A percentile compares a stretch with the other conserved stretches of the same genome.
Evolutionary conservation across 1,284 basidiomycete species (phyloP).

Genomic region (Neonothopanus nambi): DNA sequence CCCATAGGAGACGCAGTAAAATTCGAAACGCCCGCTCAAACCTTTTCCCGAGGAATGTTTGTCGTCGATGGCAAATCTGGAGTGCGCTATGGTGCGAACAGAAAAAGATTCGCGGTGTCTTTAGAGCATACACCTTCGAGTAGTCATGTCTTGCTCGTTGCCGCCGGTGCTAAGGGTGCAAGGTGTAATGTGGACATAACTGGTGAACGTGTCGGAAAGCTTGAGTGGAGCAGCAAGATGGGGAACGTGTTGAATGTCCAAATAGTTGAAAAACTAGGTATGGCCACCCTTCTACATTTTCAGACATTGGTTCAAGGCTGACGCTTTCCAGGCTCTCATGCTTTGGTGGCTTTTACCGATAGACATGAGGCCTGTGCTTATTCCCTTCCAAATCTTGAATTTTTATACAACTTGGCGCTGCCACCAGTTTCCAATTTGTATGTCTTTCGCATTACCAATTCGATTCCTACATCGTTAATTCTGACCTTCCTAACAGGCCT

Average conservation of each 20-base stretch:
- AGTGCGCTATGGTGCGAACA: constrained; percentile 43
- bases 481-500: constrained; percentile 33
- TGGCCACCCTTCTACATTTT: constrained; percentile 15
- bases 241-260: constrained; percentile 50
- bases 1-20: constrained; percentile 37
- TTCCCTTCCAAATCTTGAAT: constrained; percentile 68
- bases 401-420: constrained; percentile 50
- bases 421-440: constrained; percentile 46
- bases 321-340: constrained; percentile 53
- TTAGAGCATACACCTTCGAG: constrained; percentile 15
- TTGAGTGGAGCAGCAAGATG: constrained; percentile 55
- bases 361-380: constrained; percentile 58
- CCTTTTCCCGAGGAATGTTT: constrained; percentile 48
- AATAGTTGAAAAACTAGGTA: constrained; percentile 57
- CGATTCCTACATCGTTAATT: not conserved
- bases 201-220: constrained; percentile 58
- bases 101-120: constrained; percentile 39
- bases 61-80: constrained; percentile 67
- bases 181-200: constrained; percentile 55
- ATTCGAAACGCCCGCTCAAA: constrained; percentile 47
- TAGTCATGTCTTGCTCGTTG: constrained; percentile 46
- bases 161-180: constrained; percentile 59
- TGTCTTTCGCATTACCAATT: not conserved
- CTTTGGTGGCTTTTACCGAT: constrained; percentile 65
- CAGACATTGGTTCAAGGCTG: constrained; percentile 1